Conservation (phyloP, 306 rosid genomes). For the Begonia masoniana region DNA sequence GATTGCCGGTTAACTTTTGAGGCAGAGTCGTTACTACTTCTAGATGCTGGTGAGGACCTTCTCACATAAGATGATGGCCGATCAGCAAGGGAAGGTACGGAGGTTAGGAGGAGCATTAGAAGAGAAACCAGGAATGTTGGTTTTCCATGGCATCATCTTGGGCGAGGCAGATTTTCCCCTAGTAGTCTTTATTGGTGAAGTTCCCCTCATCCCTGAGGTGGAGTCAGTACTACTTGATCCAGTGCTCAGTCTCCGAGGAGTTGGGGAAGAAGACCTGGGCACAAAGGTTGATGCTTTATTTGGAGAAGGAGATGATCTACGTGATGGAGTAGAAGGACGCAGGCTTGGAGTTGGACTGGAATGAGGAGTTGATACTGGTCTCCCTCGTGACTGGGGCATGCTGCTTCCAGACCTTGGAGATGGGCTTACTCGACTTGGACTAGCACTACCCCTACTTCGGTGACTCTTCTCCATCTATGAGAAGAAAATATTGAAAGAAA, state of each 20-base stretch:
- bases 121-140: conserved; percentile 79
- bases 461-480: conserved; percentile 76
- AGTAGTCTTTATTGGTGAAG: conserved; percentile 52
- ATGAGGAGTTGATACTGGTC: conserved; percentile 44
- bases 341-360: conserved; percentile 59
- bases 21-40: conserved; percentile 47
- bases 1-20: conserved; percentile 49
- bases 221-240: conserved; percentile 34
- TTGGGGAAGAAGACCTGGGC: conserved; percentile 53
- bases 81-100: conserved; percentile 72
- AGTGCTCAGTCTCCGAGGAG: conserved; percentile 55
- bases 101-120: conserved; percentile 81
- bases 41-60: conserved; percentile 80
- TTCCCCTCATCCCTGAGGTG: conserved; percentile 49
- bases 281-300: conserved; percentile 48
- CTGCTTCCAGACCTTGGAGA: conserved; percentile 65
- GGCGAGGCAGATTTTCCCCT: conserved; percentile 83
- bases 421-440: conserved; percentile 71
- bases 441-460: conserved; percentile 78
- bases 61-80: conserved; percentile 76
- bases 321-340: conserved; percentile 39
- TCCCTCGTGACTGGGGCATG: conserved; percentile 51
- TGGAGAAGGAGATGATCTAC: conserved; percentile 68
- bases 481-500: conserved; percentile 8
- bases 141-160: conserved; percentile 76